A percentile compares a stretch with the other conserved stretches of the same genome.
These are phyloP conservation scores for Xerocomellus dryophilus DNA, from an alignment of 768 basidiomycete genomes.

Conservation along the genomic window DNA sequence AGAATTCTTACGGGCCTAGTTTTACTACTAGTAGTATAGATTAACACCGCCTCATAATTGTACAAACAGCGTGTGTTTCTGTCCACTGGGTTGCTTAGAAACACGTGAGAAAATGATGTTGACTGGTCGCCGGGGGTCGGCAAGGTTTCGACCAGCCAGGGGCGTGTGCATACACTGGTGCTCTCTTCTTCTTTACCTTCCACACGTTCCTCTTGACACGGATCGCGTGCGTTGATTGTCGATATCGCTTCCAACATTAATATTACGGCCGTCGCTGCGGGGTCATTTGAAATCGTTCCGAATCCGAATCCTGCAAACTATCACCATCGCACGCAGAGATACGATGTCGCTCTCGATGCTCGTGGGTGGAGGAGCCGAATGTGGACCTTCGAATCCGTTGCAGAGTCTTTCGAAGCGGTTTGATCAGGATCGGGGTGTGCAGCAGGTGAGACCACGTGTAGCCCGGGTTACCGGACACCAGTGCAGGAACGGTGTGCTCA, in stretches of 20 bases:
- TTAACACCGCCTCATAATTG: constrained; percentile 28
- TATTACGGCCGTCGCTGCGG: not conserved
- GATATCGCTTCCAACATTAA: not conserved
- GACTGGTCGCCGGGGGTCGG: constrained; percentile 2
- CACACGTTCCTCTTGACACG: not conserved
- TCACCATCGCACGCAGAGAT: not conserved
- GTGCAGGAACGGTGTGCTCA: constrained; percentile 2
- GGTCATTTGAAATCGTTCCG: not conserved
- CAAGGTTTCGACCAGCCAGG: not conserved
- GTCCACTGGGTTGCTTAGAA: not conserved
- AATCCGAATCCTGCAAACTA: not conserved
- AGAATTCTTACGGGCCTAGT: constrained; percentile 20
- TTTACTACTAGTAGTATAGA: too few species aligned
- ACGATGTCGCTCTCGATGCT: constrained; percentile 81
- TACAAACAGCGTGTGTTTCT: constrained; percentile 12
- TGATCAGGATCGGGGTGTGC: constrained; percentile 72
- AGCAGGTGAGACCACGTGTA: constrained; percentile 53
- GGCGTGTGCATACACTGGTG: not conserved
- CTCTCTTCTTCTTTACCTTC: not conserved
- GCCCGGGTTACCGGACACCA: constrained; percentile 6
- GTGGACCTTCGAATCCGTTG: constrained; percentile 82
- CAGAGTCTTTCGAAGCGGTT: constrained; percentile 77
- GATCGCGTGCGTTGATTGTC: not conserved
- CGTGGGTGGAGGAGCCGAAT: constrained; percentile 61
- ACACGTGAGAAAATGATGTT: constrained; percentile 13